A percentile compares a stretch with the other conserved stretches of the same genome.
Evolutionary conservation across 2,329 filamentous ascomycete species (phyloP).

Genomic region (Colletotrichum costaricense): DNA sequence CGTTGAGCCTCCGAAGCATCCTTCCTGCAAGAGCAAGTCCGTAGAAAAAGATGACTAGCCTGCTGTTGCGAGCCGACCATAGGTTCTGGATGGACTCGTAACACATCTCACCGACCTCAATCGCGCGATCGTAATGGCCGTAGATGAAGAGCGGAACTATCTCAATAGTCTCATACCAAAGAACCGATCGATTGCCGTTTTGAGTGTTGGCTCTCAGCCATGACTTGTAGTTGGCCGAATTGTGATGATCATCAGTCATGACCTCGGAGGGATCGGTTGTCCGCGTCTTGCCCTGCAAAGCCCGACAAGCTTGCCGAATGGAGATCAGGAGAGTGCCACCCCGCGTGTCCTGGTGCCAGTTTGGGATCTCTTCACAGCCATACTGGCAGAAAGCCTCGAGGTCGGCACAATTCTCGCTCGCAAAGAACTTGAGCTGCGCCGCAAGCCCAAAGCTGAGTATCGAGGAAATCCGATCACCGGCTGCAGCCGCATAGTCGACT

Average conservation of each 20-base stretch:
- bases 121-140: conserved; percentile 70
- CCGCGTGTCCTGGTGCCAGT: conserved; percentile 77
- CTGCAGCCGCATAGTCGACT: conserved; percentile 72
- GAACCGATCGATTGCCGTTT: conserved; percentile 72
- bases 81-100: conserved; percentile 60
- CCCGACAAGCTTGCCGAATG: conserved; percentile 73
- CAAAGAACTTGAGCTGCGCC: conserved; percentile 75
- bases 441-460: conserved; percentile 78
- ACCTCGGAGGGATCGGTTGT: conserved; percentile 62
- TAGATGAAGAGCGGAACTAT: conserved; percentile 72
- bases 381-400: conserved; percentile 78
- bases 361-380: conserved; percentile 78
- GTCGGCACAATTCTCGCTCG: conserved; percentile 75
- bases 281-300: conserved; percentile 80
- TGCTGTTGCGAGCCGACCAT: conserved; percentile 70
- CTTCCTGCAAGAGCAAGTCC: conserved; percentile 67
- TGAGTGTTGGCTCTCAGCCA: conserved; percentile 64
- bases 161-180: conserved; percentile 77
- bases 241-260: conserved; percentile 76
- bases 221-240: conserved; percentile 66
- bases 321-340: conserved; percentile 77
- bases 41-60: conserved; percentile 69
- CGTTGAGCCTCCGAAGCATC: conserved; percentile 60
- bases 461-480: conserved; percentile 78
- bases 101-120: conserved; percentile 65